A percentile compares a stretch with the other conserved stretches of the same genome.
Evolutionary conservation across 495 filamentous ascomycete genomes (phyloP).

Genomic region (Xylaria scruposa): DNA sequence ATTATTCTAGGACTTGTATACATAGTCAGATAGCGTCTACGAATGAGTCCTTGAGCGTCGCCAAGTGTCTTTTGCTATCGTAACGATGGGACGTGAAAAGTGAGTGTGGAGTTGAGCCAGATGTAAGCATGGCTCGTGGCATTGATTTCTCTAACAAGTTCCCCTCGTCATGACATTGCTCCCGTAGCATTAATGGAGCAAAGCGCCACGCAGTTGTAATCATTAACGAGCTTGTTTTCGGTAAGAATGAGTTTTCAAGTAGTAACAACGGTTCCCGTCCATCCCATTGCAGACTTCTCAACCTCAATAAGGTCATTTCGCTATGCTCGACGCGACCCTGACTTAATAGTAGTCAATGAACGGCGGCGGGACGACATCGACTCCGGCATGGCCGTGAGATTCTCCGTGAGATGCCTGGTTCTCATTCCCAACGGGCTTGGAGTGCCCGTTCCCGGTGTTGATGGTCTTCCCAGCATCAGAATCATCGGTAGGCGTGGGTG

Average conservation of each 20-base stretch:
- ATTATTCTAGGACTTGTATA: no score
- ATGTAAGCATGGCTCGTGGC: background rate
- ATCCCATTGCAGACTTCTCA: background rate
- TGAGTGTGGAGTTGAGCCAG: background rate
- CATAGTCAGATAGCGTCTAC: no score
- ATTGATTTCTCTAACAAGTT: background rate
- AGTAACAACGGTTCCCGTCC: background rate
- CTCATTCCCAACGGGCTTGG: background rate
- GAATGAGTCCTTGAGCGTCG: no score
- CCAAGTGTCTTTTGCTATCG: no score
- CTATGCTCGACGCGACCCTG: background rate
- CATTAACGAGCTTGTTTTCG: background rate
- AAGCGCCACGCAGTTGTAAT: no score
- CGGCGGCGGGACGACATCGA: background rate
- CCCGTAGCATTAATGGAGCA: background rate
- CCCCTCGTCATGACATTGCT: background rate
- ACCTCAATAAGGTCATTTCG: background rate
- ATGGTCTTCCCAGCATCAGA: background rate
- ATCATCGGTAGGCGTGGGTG: background rate
- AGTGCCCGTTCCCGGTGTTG: background rate
- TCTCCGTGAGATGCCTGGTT: background rate
- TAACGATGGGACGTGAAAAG: background rate
- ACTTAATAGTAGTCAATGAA: no score
- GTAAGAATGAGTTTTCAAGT: background rate
- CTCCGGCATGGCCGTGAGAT: background rate